Percentiles rank a stretch among this genome's conserved stretches.
Conservation (phyloP, 1,139 yeast genomes). For the Pichia sp. region DNA sequence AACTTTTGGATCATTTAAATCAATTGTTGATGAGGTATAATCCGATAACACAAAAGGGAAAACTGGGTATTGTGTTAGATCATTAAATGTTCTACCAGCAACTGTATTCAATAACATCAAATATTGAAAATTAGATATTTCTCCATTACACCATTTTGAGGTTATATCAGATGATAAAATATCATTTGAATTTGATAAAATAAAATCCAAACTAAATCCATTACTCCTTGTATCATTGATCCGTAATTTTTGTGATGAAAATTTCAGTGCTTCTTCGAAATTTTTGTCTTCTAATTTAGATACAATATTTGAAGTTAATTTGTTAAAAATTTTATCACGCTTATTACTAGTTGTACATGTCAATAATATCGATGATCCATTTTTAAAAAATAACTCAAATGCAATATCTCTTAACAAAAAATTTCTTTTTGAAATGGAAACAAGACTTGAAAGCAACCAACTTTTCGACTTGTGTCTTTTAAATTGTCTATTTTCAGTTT, state of each 20-base stretch:
- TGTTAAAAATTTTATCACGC: constrained; percentile 51
- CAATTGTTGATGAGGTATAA: constrained; percentile 59
- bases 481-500: constrained; percentile 24
- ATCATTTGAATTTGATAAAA: constrained; percentile 32
- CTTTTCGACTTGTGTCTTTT: constrained; percentile 17
- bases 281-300: constrained; percentile 44
- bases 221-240: constrained; percentile 5
- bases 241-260: constrained; percentile 33
- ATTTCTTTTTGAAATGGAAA: constrained; percentile 64
- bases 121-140: constrained; percentile 74
- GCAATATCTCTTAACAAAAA: constrained; percentile 75
- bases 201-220: constrained; percentile 33
- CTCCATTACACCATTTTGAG: constrained; percentile 66
- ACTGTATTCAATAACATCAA: constrained; percentile 71
- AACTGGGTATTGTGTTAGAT: constrained; percentile 81
- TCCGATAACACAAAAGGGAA: constrained; percentile 89
- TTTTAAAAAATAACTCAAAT: constrained; percentile 64
- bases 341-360: constrained; percentile 47
- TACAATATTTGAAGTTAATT: constrained; percentile 41
- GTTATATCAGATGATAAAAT: constrained; percentile 45
- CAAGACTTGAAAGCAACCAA: constrained; percentile 34
- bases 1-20: constrained; percentile 50
- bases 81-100: constrained; percentile 85
- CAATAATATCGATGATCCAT: constrained; percentile 61
- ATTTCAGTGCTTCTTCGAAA: constrained; percentile 44